phyloP scores from a whole-genome alignment of 2,329 filamentous ascomycete species.

The Aschersonia sp. region DNA sequence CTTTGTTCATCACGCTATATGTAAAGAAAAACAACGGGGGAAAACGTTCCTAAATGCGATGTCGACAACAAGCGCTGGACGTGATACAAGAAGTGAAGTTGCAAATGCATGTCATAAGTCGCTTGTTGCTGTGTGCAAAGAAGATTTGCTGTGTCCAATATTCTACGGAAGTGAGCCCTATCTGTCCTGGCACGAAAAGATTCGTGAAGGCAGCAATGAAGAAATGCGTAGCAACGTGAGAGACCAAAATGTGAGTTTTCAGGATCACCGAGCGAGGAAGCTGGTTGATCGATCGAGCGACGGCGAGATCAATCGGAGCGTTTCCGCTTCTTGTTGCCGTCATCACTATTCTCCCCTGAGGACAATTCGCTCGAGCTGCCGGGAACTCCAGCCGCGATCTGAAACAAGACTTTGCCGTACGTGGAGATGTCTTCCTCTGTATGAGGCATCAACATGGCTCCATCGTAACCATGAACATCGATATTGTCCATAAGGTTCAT shows the following conservation, averaged over 20 bases:
- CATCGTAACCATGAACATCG: conserved; percentile 32
- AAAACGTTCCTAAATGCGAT: background rate
- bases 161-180: conserved; percentile 19
- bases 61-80: conserved; percentile 11
- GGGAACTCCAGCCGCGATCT: conserved; percentile 60
- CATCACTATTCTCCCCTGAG: conserved; percentile 35
- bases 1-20: background rate
- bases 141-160: conserved; percentile 17
- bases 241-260: conserved; percentile 4
- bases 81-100: conserved; percentile 30
- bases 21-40: background rate
- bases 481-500: conserved; percentile 75
- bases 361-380: conserved; percentile 47
- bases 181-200: conserved; percentile 9
- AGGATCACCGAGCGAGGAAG: background rate
- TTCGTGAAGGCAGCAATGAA: background rate
- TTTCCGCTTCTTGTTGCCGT: conserved; percentile 55
- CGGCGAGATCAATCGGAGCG: conserved; percentile 40
- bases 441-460: conserved; percentile 25
- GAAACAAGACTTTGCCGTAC: conserved; percentile 68
- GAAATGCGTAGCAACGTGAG: conserved; percentile 3
- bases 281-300: background rate
- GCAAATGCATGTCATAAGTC: conserved; percentile 23
- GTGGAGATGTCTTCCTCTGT: conserved; percentile 48
- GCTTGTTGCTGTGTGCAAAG: conserved; percentile 20